These are phyloP conservation scores for Sporisorium exsertum DNA, from an alignment of 1,284 basidiomycete genomes.

Conservation along the genomic window DNA sequence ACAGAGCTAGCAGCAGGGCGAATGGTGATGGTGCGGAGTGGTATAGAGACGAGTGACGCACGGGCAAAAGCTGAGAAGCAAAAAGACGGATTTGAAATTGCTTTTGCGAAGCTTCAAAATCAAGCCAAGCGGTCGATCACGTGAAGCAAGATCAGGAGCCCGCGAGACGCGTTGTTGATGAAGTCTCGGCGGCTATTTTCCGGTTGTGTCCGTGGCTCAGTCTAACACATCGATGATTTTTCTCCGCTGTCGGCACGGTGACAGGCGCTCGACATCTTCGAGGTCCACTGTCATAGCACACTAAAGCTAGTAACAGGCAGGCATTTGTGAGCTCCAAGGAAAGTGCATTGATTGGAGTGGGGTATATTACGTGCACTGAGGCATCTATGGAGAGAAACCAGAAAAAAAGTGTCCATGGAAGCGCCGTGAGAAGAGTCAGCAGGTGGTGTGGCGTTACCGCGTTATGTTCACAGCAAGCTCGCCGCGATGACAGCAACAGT, in stretches of 20 bases:
- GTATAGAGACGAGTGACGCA: slow-evolving; percentile 4
- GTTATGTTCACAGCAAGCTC: slow-evolving; percentile 12
- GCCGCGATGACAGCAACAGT: slow-evolving; percentile 21
- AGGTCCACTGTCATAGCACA: background rate
- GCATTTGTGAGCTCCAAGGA: background rate
- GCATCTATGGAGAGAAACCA: background rate
- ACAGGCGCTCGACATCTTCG: background rate
- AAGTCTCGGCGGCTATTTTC: background rate
- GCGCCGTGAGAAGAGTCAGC: background rate
- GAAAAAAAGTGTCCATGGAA: slow-evolving; percentile 15
- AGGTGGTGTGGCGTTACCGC: slow-evolving; percentile 1
- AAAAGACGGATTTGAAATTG: slow-evolving; percentile 1
- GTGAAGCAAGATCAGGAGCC: slow-evolving; percentile 29
- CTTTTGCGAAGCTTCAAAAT: slow-evolving; percentile 13
- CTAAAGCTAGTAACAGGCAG: background rate
- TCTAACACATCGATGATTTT: background rate
- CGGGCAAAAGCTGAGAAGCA: slow-evolving; percentile 13
- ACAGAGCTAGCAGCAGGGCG: background rate
- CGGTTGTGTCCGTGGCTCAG: background rate
- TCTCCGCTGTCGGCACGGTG: slow-evolving; percentile 1
- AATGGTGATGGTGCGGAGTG: background rate
- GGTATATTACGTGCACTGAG: slow-evolving; percentile 2
- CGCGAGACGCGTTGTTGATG: slow-evolving; percentile 13
- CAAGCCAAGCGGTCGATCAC: slow-evolving; percentile 18
- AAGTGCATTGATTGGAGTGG: slow-evolving; percentile 5